Percentiles rank a stretch among this genome's conserved stretches.
phyloP scores from a whole-genome alignment of 2,329 filamentous ascomycete genomes.

The Microascus cirrosus region DNA sequence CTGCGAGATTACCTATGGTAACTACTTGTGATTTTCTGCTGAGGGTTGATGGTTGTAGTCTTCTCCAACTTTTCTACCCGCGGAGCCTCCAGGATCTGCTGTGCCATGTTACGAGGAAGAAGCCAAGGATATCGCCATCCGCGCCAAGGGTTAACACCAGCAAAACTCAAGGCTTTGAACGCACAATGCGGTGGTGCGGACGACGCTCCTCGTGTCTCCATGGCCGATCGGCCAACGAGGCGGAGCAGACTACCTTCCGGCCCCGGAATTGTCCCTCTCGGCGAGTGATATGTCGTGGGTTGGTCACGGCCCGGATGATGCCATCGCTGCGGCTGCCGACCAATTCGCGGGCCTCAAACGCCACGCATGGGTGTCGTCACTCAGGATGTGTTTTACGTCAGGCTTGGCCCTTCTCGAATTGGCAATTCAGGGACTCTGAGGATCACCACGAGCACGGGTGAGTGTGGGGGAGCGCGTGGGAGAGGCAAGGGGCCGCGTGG shows the following conservation, averaged over 20 bases:
- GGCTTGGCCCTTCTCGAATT: not conserved
- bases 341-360: not conserved
- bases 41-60: too few relatives aligned
- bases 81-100: not conserved
- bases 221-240: not conserved
- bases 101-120: not conserved
- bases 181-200: too few relatives aligned
- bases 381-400: not conserved
- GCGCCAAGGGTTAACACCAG: not conserved
- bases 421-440: not conserved
- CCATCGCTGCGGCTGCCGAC: not conserved
- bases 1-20: too few relatives aligned
- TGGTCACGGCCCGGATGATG: not conserved
- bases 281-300: not conserved
- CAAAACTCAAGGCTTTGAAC: not conserved
- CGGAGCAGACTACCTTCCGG: not conserved
- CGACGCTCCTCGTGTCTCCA: too few relatives aligned
- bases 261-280: not conserved
- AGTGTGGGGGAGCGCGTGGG: not conserved
- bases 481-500: not conserved
- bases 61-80: too few relatives aligned
- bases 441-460: not conserved
- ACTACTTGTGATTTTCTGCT: too few relatives aligned
- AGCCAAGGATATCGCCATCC: not conserved
- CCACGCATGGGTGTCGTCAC: not conserved